Base-by-base conservation (phyloP, 768 basidiomycete species). In the Gloeostereum incarnatum region DNA sequence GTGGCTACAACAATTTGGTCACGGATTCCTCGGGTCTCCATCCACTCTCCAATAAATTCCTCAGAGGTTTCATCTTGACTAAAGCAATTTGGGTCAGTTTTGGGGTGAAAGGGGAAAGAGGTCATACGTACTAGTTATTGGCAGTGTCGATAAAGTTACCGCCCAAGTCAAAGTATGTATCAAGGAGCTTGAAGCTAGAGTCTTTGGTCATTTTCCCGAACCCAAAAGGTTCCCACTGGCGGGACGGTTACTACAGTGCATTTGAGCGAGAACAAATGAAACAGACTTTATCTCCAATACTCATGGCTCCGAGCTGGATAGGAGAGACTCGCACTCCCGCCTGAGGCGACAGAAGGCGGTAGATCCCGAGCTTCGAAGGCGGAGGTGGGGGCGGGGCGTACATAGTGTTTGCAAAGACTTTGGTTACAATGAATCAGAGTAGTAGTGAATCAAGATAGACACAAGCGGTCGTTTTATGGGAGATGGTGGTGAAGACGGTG, bases 11-110 rank as follows among this genome's bases (percentile, higher is more conserved):
- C 66, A 9, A 75, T 56, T 43, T 69, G 65, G 42, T 73, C 66
- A 2, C 73, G 56, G 32, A 66, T 66, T 0, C 59, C 60, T 17
- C 69, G 55, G 20, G 53, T 44, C 43, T 69, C 61, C 38, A 66
- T 65, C 72, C 71, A 76, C 48, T 74, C 71, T 3, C 72, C 73
- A 21, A 74, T 60, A 45, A 68, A 67, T 35, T 45, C 38, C 49
- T 83, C 78, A 3, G 72, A 75, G 14, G 63, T 49, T 43, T 70
- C 75, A 40, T 75, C 65, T 45, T 79, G 73, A 40, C 67, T 71
- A n/a, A n/a, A n/a, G n/a, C n/a, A n/a, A n/a, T 27, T 19, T 3
- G 19, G 29, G 27, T 35, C 20, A 17, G n/a, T 13, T 9, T 31
- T 6, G 29, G 22, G 9, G 23, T 4, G 9, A n/a, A 26, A 26